Conservation (phyloP, 495 filamentous ascomycete species). For the Penicillium malachiteum region DNA sequence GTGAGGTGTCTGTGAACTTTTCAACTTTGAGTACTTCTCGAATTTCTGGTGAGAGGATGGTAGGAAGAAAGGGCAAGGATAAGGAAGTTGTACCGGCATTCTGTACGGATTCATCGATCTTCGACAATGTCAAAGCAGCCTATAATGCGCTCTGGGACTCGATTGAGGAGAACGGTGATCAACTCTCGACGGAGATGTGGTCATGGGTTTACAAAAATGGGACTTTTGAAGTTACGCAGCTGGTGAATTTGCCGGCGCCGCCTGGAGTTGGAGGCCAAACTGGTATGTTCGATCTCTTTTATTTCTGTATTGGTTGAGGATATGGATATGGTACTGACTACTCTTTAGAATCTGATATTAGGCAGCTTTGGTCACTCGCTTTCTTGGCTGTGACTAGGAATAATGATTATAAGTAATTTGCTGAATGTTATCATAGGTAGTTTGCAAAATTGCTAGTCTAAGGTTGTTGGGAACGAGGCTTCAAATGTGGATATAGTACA, state of each 20-base stretch:
- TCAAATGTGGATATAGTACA: too few relatives aligned
- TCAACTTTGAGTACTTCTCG: background rate
- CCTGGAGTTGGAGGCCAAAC: constrained; percentile 41
- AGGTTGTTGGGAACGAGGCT: too few relatives aligned
- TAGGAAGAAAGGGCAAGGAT: background rate
- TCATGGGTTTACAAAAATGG: constrained; percentile 55
- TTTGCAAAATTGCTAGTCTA: too few relatives aligned
- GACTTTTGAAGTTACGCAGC: constrained; percentile 48
- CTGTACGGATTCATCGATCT: constrained; percentile 47
- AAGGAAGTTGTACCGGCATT: constrained; percentile 34
- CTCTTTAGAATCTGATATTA: constrained; percentile 21
- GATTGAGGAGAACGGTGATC: constrained; percentile 52
- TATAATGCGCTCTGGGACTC: constrained; percentile 62
- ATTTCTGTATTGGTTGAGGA: background rate
- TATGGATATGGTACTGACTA: constrained; percentile 1
- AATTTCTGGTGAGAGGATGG: background rate
- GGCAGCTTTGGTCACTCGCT: constrained; percentile 24
- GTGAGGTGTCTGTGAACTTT: constrained; percentile 25
- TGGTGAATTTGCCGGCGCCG: constrained; percentile 53
- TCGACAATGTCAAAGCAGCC: constrained; percentile 49
- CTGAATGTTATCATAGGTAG: too few relatives aligned
- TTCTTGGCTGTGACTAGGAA: constrained; percentile 24
- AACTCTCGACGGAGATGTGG: constrained; percentile 62
- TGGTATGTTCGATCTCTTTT: constrained; percentile 20
- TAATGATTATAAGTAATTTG: constrained; percentile 12